These are phyloP conservation scores for Nicotiana knightiana DNA, from an alignment of 257 asterid genomes.

Conservation along the genomic window DNA sequence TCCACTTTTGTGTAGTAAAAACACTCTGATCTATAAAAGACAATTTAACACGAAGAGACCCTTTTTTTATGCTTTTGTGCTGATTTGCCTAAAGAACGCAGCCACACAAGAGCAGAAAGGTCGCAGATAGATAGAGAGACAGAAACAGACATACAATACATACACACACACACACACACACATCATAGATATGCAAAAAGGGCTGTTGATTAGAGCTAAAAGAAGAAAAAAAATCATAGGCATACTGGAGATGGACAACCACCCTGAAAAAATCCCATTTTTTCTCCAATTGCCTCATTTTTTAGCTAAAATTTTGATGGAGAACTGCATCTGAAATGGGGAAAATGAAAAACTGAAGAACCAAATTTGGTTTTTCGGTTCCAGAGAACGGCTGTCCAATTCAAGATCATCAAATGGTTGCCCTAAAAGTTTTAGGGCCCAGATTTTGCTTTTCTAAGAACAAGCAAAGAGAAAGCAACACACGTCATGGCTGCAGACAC, in stretches of 20 bases:
- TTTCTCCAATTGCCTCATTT: not conserved
- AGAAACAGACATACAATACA: not conserved
- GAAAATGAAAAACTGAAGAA: not conserved
- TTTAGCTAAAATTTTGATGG: not conserved
- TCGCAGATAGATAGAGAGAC: not conserved
- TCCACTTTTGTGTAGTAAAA: not conserved
- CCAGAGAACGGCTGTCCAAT: not conserved
- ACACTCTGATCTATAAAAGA: too few species aligned
- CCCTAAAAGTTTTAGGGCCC: not conserved
- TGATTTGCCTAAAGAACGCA: not conserved
- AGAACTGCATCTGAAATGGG: not conserved
- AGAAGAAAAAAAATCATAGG: not conserved
- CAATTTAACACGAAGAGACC: too few species aligned
- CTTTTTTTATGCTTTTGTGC: too few species aligned
- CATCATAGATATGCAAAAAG: not conserved
- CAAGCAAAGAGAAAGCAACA: not conserved
- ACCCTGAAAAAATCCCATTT: not conserved
- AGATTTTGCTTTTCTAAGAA: too few species aligned
- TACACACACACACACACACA: too few species aligned
- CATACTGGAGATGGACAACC: not conserved
- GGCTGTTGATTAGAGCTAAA: not conserved
- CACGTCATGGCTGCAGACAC: slow-evolving; percentile 3
- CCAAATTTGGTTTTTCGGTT: not conserved
- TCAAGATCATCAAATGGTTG: not conserved
- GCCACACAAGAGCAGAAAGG: not conserved